phyloP scores from a whole-genome alignment of 495 filamentous ascomycete species.

The Neurospora sp. region DNA sequence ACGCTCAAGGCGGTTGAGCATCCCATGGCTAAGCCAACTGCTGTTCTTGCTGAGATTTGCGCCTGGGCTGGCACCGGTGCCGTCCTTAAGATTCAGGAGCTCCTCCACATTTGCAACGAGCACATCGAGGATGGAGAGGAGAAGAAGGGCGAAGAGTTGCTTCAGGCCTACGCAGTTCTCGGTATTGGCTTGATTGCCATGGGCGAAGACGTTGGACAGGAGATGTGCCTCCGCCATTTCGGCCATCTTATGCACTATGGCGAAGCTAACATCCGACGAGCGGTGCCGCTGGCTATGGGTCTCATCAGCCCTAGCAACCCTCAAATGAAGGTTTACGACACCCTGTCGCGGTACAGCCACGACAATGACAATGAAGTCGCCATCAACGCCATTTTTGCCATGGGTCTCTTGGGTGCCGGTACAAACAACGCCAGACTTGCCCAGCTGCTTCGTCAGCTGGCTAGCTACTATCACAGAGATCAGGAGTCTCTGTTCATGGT shows the following conservation, averaged over 20 bases:
- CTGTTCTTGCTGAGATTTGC: conserved; percentile 87
- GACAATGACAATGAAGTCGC: conserved; percentile 99
- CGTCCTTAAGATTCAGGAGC: conserved; percentile 90
- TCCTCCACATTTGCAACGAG: conserved; percentile 95
- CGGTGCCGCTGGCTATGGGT: conserved; percentile 95
- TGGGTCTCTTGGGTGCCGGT: conserved; percentile 93
- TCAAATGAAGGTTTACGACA: conserved; percentile 99
- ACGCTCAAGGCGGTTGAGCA: conserved; percentile 93
- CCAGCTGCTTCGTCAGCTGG: conserved; percentile 86
- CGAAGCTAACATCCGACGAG: conserved; percentile 90
- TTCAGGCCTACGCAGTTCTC: conserved; percentile 91
- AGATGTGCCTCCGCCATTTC: conserved; percentile 96
- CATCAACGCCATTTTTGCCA: conserved; percentile 97
- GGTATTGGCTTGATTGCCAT: conserved; percentile 91
- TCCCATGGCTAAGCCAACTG: conserved; percentile 83
- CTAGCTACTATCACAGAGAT: conserved; percentile 95
- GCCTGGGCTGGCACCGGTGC: conserved; percentile 97
- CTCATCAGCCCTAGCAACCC: conserved; percentile 94
- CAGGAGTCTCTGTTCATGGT: conserved; percentile 97
- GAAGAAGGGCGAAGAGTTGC: conserved; percentile 85
- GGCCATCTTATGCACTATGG: conserved; percentile 99
- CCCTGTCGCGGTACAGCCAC: conserved; percentile 94
- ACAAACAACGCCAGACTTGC: conserved; percentile 97
- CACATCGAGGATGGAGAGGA: conserved; percentile 86
- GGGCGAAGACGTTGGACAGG: conserved; percentile 96